Conservation (phyloP, 2,329 filamentous ascomycete species). For the Epichloe festucae region DNA sequence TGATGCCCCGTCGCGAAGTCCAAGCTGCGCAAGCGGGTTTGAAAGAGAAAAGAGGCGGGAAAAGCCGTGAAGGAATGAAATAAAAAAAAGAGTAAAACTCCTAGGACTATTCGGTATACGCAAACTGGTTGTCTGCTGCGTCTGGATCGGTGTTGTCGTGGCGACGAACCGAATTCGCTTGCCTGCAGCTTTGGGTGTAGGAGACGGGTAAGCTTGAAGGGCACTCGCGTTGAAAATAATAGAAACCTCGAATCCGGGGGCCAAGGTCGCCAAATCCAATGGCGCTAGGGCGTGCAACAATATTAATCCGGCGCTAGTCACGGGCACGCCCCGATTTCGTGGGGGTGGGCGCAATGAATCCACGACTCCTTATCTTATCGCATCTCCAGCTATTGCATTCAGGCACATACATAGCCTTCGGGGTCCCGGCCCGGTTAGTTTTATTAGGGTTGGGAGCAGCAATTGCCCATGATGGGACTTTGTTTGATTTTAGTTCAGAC, state of each 20-base stretch:
- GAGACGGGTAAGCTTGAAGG: not conserved
- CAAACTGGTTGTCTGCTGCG: slow-evolving; percentile 3
- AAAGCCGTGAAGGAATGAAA: not conserved
- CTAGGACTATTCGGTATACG: not conserved
- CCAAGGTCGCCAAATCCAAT: slow-evolving; percentile 26
- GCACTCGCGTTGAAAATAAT: slow-evolving; percentile 27
- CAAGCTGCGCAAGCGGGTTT: slow-evolving; percentile 4
- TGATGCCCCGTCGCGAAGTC: slow-evolving; percentile 6
- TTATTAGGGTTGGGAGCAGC: no score
- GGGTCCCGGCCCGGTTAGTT: no score
- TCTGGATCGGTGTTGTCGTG: not conserved
- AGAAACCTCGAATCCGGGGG: slow-evolving; percentile 25
- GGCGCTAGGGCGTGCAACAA: slow-evolving; percentile 26
- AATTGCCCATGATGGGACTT: no score
- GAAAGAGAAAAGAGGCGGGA: not conserved
- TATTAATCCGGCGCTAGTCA: slow-evolving; percentile 19
- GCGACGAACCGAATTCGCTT: slow-evolving; percentile 2
- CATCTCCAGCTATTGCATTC: not conserved
- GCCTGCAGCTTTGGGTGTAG: slow-evolving; percentile 7
- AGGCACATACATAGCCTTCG: no score
- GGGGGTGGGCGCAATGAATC: slow-evolving; percentile 3
- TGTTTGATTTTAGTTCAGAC: no score
- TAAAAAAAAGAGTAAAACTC: not conserved
- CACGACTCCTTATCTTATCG: slow-evolving; percentile 9
- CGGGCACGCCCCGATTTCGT: not conserved